These are phyloP conservation scores for Boletus fagicola DNA, from an alignment of 768 basidiomycete species.

Conservation along the genomic window DNA sequence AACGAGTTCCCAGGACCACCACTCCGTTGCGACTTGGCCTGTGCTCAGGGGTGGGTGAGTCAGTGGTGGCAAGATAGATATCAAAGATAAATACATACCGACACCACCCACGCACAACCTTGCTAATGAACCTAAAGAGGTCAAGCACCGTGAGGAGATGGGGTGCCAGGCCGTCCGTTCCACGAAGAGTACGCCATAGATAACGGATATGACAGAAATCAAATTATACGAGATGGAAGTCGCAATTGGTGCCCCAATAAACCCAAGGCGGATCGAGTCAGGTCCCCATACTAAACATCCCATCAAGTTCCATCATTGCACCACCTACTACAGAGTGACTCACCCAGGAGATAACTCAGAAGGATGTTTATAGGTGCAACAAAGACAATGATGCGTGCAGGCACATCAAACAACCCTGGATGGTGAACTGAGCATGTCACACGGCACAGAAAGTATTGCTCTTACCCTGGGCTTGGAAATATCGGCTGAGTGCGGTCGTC, in stretches of 20 bases:
- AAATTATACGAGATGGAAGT: constrained; percentile 87
- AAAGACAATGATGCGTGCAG: constrained; percentile 77
- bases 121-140: constrained; percentile 62
- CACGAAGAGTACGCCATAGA: constrained; percentile 63
- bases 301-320: constrained; percentile 38
- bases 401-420: constrained; percentile 74
- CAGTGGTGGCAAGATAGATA: not conserved
- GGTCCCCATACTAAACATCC: constrained; percentile 86
- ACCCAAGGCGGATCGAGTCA: constrained; percentile 75
- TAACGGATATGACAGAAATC: constrained; percentile 57
- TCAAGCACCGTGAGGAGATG: constrained; percentile 60
- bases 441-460: constrained; percentile 31
- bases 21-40: constrained; percentile 84
- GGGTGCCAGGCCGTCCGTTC: constrained; percentile 85
- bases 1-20: constrained; percentile 96
- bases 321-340: not conserved
- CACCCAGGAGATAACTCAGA: constrained; percentile 82
- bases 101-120: constrained; percentile 81
- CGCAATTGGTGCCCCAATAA: constrained; percentile 88
- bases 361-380: constrained; percentile 83
- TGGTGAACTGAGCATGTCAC: constrained; percentile 1
- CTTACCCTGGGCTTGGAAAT: constrained; percentile 77
- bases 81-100: constrained; percentile 36
- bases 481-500: constrained; percentile 39
- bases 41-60: not conserved